A percentile compares a stretch with the other conserved stretches of the same genome.
Conservation (phyloP, 768 basidiomycete species). For the Agrocybe chaxingu region DNA sequence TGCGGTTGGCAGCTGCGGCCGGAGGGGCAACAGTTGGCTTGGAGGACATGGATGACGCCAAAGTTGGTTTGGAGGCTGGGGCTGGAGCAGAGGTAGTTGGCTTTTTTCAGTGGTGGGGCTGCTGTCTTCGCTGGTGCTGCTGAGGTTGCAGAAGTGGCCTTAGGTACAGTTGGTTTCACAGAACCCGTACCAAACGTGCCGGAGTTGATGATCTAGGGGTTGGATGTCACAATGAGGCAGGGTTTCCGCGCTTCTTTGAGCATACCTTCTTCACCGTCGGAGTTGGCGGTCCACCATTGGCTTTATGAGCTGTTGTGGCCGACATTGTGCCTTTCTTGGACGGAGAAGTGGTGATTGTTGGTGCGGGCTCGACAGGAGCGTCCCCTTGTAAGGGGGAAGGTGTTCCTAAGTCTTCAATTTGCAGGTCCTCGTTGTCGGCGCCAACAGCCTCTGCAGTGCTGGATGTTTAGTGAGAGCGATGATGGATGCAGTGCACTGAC, state of each 20-base stretch:
- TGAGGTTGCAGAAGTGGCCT: constrained; percentile 29
- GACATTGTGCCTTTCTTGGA: constrained; percentile 31
- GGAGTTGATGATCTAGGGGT: constrained; percentile 56
- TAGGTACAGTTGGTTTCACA: constrained; percentile 41
- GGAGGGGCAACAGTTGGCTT: constrained; percentile 27
- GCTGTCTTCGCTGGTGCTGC: constrained; percentile 7
- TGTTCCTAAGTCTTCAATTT: constrained; percentile 13
- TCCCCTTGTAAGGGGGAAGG: constrained; percentile 14
- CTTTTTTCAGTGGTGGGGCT: constrained; percentile 12
- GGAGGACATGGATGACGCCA: constrained; percentile 22
- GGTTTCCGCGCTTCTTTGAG: constrained; percentile 3
- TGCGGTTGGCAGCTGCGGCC: constrained; percentile 31
- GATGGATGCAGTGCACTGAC: constrained; percentile 14
- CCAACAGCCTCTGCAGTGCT: constrained; percentile 14
- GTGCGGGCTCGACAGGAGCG: constrained; percentile 18
- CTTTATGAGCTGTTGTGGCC: constrained; percentile 42
- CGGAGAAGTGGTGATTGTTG: constrained; percentile 22
- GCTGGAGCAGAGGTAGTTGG: constrained; percentile 31
- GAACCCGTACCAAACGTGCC: constrained; percentile 63
- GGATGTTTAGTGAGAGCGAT: neutral
- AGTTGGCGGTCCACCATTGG: constrained; percentile 45
- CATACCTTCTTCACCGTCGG: constrained; percentile 67
- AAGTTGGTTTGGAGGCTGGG: constrained; percentile 36
- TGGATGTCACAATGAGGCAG: constrained; percentile 5
- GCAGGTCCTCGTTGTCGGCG: constrained; percentile 12